phyloP scores from a whole-genome alignment of 2,329 filamentous ascomycete genomes.

The Metarhizium humberi region DNA sequence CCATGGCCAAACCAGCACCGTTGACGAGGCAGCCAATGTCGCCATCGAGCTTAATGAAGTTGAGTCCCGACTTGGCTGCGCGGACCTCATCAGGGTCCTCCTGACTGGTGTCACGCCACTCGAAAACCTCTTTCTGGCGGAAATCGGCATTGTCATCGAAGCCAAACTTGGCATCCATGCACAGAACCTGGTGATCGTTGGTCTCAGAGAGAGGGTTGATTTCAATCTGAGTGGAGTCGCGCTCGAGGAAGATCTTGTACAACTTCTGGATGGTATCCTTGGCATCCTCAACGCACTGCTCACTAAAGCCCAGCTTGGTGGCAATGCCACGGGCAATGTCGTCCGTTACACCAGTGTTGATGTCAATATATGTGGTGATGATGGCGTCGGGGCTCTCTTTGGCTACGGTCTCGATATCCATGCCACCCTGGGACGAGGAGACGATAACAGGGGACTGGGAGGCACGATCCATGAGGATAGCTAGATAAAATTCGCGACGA shows the following conservation, averaged over 20 bases:
- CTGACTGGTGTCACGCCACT: constrained; percentile 87
- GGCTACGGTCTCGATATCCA: constrained; percentile 98
- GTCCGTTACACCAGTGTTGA: constrained; percentile 90
- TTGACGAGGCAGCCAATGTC: constrained; percentile 99
- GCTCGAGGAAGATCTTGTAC: constrained; percentile 97
- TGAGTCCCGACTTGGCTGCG: constrained; percentile 86
- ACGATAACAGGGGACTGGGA: constrained; percentile 92
- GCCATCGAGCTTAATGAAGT: constrained; percentile 99
- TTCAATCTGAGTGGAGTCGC: constrained; percentile 97
- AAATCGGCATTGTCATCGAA: constrained; percentile 99
- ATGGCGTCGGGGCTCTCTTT: constrained; percentile 97
- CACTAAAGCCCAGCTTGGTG: constrained; percentile 88
- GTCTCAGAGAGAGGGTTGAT: constrained; percentile 99
- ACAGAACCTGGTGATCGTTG: constrained; percentile 93
- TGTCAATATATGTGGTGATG: constrained; percentile 86
- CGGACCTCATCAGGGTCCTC: constrained; percentile 97
- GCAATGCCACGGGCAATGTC: constrained; percentile 87
- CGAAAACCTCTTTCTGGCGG: constrained; percentile 93
- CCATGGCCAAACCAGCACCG: constrained; percentile 98
- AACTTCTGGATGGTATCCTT: constrained; percentile 97
- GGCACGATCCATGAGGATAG: constrained; percentile 93
- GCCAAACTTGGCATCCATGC: constrained; percentile 98
- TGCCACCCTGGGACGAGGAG: constrained; percentile 94
- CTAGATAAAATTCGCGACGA: constrained; percentile 97
- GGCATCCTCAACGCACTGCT: constrained; percentile 93